These are phyloP conservation scores for Stylonectria norvegica DNA, from an alignment of 2,329 filamentous ascomycete genomes.

Conservation along the genomic window DNA sequence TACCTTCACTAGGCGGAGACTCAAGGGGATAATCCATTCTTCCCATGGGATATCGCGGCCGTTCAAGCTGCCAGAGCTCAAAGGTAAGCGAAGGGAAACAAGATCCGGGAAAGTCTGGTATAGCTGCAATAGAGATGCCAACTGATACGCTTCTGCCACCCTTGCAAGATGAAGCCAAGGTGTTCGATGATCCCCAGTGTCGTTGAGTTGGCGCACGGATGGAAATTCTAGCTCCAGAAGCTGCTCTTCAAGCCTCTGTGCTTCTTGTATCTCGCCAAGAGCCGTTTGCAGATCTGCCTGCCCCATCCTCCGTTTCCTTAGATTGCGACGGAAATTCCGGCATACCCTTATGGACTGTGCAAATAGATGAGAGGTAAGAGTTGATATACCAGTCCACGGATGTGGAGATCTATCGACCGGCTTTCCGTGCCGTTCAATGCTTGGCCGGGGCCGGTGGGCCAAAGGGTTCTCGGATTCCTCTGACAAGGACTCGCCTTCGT, in stretches of 20 bases:
- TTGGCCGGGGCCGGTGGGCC: neutral
- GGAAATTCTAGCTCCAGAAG: slow-evolving; percentile 28
- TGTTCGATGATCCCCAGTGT: slow-evolving; percentile 23
- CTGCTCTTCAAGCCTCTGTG: slow-evolving; percentile 29
- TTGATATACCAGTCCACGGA: slow-evolving; percentile 34
- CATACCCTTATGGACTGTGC: slow-evolving; percentile 31
- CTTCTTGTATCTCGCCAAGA: slow-evolving; percentile 28
- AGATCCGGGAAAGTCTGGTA: slow-evolving; percentile 34
- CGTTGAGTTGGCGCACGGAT: slow-evolving; percentile 13
- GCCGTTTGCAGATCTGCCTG: slow-evolving; percentile 24
- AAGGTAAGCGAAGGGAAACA: slow-evolving; percentile 22
- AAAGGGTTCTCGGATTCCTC: neutral
- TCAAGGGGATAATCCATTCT: slow-evolving; percentile 36
- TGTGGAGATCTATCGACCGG: slow-evolving; percentile 18
- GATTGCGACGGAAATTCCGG: slow-evolving; percentile 27
- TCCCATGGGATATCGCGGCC: slow-evolving; percentile 31
- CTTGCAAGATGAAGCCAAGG: slow-evolving; percentile 26
- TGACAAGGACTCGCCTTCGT: slow-evolving; percentile 22
- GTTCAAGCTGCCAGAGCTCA: slow-evolving; percentile 10
- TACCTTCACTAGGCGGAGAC: slow-evolving; percentile 31
- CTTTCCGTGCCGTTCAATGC: neutral
- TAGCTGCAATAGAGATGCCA: slow-evolving; percentile 33
- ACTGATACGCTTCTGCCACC: slow-evolving; percentile 33
- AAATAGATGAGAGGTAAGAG: slow-evolving; percentile 27
- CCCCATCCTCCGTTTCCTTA: slow-evolving; percentile 21